Base-by-base conservation (phyloP, 805 yeast species). In the Kodamaea neixiangensis region DNA sequence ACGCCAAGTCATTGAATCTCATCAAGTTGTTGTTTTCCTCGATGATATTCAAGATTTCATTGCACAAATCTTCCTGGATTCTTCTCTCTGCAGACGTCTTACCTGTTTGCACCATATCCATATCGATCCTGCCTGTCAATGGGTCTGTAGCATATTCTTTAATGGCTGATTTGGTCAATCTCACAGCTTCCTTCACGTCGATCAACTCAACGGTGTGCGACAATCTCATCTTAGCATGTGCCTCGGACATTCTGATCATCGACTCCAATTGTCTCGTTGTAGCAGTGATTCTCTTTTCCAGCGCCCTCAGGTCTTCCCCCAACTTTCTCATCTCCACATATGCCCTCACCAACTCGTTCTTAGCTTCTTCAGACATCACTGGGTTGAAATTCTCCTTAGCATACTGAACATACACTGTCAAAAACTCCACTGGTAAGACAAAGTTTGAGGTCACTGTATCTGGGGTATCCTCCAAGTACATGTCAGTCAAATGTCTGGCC, bases 131-230 rank as follows among this genome's bases (percentile, higher is more conserved):
- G 25, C 99, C 99, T 0, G 99, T 93, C 33, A 86, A 76, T 19
- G 99, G 99, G 72, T 94, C 99, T 2, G 97, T 94, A 13, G 99
- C 99, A 66, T 94, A 94, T 57, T 94, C 98, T 67, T 94, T 94
- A 57, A 94, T 89, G 11, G 99, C 99, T 2, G 96, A 82, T 60
- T 87, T 85, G 65, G 93, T 94, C 58, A 94, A 76, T 58, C 99
- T 80, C 2, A 92, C 97, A 0, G 98, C 96, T 66, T 94, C 99
- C 53, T 79, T 77, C 5, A 94, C 99, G 67, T 94, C 99, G 22
- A 76, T 77, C 20, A 87, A 75, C 49, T 85, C 86, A 4, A 94
- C 99, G 0, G 60, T 65, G 1, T 76, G 71, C 1, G 93, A 80
- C 25, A 94, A 76, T 60, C 97, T 83, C 96, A 94, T 89, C 71